Conservation (phyloP, 148 eudicot genomes). For the Nepenthes mirabilis region DNA sequence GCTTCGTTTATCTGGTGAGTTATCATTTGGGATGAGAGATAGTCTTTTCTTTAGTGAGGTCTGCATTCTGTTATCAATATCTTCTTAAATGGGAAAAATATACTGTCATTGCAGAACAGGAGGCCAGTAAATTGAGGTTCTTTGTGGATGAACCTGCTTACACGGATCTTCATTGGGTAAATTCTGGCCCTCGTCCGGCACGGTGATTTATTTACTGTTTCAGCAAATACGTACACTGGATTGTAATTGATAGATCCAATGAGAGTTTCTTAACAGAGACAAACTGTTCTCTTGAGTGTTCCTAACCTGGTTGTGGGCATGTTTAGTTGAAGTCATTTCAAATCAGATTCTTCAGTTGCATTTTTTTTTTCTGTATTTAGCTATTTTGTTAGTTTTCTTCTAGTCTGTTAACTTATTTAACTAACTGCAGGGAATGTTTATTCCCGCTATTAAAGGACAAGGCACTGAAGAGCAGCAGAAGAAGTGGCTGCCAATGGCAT, state of each 20-base stretch:
- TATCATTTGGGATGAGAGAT: background rate
- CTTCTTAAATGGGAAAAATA: background rate
- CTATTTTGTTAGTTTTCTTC: background rate
- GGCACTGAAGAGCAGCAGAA: constrained; percentile 89
- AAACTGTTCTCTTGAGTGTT: background rate
- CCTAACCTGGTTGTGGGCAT: too few relatives aligned
- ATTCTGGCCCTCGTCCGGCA: too few relatives aligned
- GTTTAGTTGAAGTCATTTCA: background rate
- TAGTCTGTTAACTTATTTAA: background rate
- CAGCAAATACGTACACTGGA: background rate
- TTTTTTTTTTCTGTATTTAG: background rate
- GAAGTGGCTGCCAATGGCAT: constrained; percentile 91
- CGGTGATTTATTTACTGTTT: background rate
- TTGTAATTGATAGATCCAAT: too few relatives aligned
- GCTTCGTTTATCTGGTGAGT: constrained; percentile 61
- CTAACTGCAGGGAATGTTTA: constrained; percentile 65
- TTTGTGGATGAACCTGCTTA: constrained; percentile 77
- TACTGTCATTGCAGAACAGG: constrained; percentile 50
- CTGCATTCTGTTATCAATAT: background rate
- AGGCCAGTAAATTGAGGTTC: constrained; percentile 48
- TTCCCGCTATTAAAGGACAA: constrained; percentile 90
- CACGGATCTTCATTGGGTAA: constrained; percentile 97
- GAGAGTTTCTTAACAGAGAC: too few relatives aligned
- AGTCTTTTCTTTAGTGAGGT: too few relatives aligned
- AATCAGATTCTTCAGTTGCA: background rate